Evolutionary conservation across 768 basidiomycete species (phyloP).

Genomic region (Suillus weaverae): DNA sequence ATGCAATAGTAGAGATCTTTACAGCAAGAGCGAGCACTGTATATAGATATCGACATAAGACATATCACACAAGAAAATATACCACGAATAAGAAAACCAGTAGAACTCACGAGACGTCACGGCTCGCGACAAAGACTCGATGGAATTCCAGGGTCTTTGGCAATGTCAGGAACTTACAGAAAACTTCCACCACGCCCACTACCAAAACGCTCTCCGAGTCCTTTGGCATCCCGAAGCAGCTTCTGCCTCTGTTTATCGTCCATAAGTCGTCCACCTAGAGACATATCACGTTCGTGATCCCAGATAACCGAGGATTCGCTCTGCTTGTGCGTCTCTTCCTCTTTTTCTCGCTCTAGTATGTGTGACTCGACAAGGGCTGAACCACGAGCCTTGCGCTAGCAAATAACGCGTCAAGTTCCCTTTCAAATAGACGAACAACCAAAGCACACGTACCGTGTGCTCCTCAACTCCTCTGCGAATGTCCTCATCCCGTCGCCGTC

Average conservation of each 20-base stretch:
- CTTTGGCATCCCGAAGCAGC: constrained; percentile 78
- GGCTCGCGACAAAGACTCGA: not conserved
- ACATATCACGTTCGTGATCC: constrained; percentile 94
- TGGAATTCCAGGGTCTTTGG: not conserved
- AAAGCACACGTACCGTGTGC: constrained; percentile 59
- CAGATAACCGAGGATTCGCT: constrained; percentile 72
- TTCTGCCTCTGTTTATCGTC: constrained; percentile 80
- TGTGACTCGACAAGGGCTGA: constrained; percentile 59
- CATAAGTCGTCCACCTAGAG: constrained; percentile 82
- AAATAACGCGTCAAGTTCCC: not conserved
- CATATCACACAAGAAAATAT: not conserved
- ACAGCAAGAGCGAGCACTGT: not conserved
- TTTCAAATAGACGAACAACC: not conserved
- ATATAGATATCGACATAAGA: not conserved
- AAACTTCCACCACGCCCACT: constrained; percentile 69
- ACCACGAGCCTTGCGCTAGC: constrained; percentile 49
- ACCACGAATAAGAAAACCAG: not conserved
- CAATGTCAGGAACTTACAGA: constrained; percentile 28
- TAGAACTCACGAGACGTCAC: not conserved
- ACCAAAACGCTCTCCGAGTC: constrained; percentile 83
- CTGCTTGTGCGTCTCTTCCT: constrained; percentile 40
- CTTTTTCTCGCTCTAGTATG: constrained; percentile 26
- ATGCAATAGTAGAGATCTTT: not conserved
- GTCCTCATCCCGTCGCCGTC: constrained; percentile 64
- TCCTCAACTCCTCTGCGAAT: constrained; percentile 74